Base-by-base conservation (phyloP, 768 basidiomycete species). In the Mycena epipterygia region DNA sequence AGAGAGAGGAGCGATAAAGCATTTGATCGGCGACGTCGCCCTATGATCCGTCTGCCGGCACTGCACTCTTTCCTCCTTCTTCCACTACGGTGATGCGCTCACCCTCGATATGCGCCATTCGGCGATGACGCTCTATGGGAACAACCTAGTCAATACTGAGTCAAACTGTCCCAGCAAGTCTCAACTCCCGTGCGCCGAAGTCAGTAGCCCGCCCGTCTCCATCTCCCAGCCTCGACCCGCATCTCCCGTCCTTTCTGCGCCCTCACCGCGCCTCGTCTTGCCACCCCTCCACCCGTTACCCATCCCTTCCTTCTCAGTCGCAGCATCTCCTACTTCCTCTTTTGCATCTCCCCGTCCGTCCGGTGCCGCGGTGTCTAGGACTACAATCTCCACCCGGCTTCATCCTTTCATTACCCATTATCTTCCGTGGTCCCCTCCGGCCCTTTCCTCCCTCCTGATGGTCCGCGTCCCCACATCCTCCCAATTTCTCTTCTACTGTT, bases 341-440 rank as follows among this genome's bases (percentile, higher is more conserved):
- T 48, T 48, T 48, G 21, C 46, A 3, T 48, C 46, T 48, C 46
- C n/a, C 46, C 6, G 46, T 48, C 46, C 46, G 46, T 48, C 46
- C 46, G 46, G 46, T 48, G 46, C 46, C 46, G 46, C 46, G 46
- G n/a, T 48, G 46, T 48, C 46, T 48, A 48, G 46, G 46, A 48
- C 46, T 23, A 48, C 19, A n/a, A 48, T 48, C 46, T 48, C 46
- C 46, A 48, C 46, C 46, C 46, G 46, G 46, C 23, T 48, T 48
- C 46, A n/a, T 48, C 46, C 46, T 48, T 48, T 48, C 46, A 5
- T 48, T 48, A 48, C 46, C 46, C 46, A 25, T 48, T 48, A n/a
- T 48, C 46, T n/a, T 48, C 46, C 46, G 46, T 48, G 46, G 46
- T 48, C 46, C 46, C 46, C 46, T 48, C 46, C 46, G 13, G 13